Conservation (phyloP, 2,329 filamentous ascomycete genomes). For the Beauveria varroae region DNA sequence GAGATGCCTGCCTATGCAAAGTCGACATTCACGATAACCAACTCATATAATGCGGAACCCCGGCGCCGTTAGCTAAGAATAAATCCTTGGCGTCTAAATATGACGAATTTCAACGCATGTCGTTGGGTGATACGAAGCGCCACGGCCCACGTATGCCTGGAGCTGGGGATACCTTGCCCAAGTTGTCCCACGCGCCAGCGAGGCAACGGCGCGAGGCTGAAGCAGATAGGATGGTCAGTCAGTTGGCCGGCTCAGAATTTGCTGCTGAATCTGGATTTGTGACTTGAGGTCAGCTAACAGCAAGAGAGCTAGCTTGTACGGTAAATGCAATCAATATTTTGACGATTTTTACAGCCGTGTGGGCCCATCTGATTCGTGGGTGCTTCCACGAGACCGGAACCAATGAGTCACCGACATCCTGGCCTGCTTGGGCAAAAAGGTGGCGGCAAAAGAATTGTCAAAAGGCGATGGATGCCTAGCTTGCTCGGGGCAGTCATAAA, state of each 20-base stretch:
- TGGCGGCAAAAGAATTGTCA: background rate
- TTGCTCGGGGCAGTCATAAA: background rate
- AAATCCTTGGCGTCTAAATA: background rate
- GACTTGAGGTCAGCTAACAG: background rate
- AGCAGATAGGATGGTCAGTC: no score
- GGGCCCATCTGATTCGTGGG: background rate
- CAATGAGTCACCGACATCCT: constrained; percentile 10
- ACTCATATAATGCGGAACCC: background rate
- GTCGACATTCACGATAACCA: background rate
- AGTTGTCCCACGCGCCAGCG: background rate
- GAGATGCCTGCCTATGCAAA: background rate
- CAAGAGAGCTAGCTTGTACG: background rate
- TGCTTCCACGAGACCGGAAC: background rate
- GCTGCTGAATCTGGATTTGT: background rate
- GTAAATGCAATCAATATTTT: background rate
- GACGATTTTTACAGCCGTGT: background rate
- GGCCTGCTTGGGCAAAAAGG: background rate
- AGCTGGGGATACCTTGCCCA: constrained; percentile 1
- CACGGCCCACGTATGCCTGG: background rate
- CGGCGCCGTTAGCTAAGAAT: background rate
- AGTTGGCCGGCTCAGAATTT: no score
- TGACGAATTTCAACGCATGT: background rate
- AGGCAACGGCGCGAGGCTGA: constrained; percentile 2
- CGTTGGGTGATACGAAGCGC: background rate
- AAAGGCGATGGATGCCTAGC: constrained; percentile 4